Percentiles rank a stretch among this genome's conserved stretches.
phyloP scores from a whole-genome alignment of 495 filamentous ascomycete genomes.

The Neurospora sp. region DNA sequence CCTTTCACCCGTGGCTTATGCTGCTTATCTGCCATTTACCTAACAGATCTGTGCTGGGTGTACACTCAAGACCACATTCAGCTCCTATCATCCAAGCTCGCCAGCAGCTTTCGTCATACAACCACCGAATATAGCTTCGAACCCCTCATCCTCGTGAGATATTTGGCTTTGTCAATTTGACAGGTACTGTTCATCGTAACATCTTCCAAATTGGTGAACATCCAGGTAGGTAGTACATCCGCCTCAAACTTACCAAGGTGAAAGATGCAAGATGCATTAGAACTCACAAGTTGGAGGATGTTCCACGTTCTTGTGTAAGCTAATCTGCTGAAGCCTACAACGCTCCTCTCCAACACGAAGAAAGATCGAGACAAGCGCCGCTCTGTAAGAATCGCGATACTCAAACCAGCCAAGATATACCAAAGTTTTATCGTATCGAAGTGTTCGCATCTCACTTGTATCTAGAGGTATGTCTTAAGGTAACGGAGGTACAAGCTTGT shows the following conservation, averaged over 20 bases:
- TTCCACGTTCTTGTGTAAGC: not conserved
- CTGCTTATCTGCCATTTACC: not conserved
- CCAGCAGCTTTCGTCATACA: not conserved
- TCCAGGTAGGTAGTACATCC: not conserved
- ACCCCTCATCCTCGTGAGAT: not conserved
- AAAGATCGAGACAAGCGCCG: not conserved
- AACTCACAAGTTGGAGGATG: not conserved
- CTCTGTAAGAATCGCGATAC: not conserved
- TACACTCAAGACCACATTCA: not conserved
- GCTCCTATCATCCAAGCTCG: not conserved
- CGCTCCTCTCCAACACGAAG: not conserved
- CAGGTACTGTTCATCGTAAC: not conserved
- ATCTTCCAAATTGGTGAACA: not conserved
- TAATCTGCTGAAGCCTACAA: not conserved
- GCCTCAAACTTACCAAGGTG: not conserved
- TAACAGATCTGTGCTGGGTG: not conserved
- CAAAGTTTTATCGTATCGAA: not conserved
- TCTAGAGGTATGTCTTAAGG: not conserved
- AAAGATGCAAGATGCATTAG: not conserved
- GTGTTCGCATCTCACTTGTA: not conserved
- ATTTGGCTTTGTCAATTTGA: not conserved
- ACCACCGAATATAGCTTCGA: not conserved
- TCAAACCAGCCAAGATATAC: not conserved
- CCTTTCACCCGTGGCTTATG: accelerated
- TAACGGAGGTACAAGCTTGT: not conserved